Evolutionary conservation across 192 early-diverging fungal genomes (phyloP).

Genomic region (Obelidium mucronatum): DNA sequence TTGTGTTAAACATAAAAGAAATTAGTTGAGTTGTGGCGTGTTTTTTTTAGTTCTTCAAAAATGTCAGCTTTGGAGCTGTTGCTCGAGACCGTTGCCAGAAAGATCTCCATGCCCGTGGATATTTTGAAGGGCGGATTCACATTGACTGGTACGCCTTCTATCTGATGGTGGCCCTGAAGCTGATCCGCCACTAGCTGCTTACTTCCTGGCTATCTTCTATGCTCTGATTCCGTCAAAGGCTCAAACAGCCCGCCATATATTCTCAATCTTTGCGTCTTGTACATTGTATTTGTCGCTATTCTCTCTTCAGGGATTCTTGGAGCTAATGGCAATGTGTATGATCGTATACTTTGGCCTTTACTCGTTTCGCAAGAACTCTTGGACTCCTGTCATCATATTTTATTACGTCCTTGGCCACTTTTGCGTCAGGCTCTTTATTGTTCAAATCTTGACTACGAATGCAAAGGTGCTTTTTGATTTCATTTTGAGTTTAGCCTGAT

Average conservation of each 20-base stretch:
- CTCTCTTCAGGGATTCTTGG: slow-evolving; percentile 37
- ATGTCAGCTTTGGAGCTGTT: slow-evolving; percentile 4
- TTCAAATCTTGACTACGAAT: slow-evolving; percentile 3
- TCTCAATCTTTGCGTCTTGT: slow-evolving; percentile 46
- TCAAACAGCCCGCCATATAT: slow-evolving; percentile 45
- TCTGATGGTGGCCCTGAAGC: too few species aligned
- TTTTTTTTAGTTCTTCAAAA: too few species aligned
- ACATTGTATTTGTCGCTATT: slow-evolving; percentile 49
- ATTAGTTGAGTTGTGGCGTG: too few species aligned
- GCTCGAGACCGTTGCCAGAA: neutral
- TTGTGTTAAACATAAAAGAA: too few species aligned
- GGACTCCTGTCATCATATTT: slow-evolving; percentile 45
- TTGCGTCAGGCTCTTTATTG: slow-evolving; percentile 16
- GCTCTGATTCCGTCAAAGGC: slow-evolving; percentile 7
- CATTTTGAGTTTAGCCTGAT: neutral
- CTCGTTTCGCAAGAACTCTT: slow-evolving; percentile 20
- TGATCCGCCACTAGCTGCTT: neutral
- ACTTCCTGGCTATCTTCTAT: slow-evolving; percentile 13
- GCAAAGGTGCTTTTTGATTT: slow-evolving; percentile 9
- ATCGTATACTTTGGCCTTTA: slow-evolving; percentile 33
- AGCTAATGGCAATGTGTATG: slow-evolving; percentile 38
- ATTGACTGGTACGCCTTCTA: slow-evolving; percentile 9
- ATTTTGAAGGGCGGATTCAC: slow-evolving; percentile 32
- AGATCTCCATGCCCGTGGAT: slow-evolving; percentile 18
- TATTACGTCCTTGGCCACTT: slow-evolving; percentile 45